phyloP scores from a whole-genome alignment of 208 protist species.

The Wallacemonas collosoma region DNA sequence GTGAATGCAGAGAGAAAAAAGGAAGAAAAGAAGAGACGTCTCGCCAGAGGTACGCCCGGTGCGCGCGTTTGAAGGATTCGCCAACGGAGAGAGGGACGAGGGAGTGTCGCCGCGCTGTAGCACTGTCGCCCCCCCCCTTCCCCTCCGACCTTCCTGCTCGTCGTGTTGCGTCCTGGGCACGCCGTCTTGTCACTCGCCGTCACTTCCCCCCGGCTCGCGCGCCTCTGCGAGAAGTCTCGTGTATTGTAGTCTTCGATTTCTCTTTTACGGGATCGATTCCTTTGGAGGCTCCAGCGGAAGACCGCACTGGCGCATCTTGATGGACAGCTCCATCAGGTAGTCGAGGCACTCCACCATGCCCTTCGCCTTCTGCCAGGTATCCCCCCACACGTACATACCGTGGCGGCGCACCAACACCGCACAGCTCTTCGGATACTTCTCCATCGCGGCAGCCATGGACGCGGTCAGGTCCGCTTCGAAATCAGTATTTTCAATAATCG shows the following conservation, averaged over 20 bases:
- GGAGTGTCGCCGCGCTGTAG: no score
- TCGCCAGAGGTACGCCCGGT: no score
- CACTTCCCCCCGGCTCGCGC: not conserved
- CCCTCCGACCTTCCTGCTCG: no score
- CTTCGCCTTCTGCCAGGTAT: constrained; percentile 94
- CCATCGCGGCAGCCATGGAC: constrained; percentile 86
- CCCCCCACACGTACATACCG: constrained; percentile 96
- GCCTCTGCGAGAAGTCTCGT: not conserved
- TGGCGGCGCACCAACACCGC: constrained; percentile 94
- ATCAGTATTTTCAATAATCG: constrained; percentile 97
- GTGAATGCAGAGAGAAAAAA: no score
- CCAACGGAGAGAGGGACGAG: no score
- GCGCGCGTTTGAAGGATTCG: no score
- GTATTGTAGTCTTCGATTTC: constrained; percentile 2
- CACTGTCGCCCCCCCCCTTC: no score
- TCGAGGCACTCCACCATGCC: constrained; percentile 93
- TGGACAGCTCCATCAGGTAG: constrained; percentile 93
- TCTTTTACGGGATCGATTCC: constrained; percentile 13
- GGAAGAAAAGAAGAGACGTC: constrained; percentile 1
- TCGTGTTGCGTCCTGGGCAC: not conserved
- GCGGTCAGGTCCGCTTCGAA: constrained; percentile 73
- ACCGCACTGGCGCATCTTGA: constrained; percentile 58
- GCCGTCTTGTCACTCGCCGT: constrained; percentile 2
- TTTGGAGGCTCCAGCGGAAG: constrained; percentile 56
- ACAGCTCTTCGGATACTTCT: constrained; percentile 87